Evolutionary conservation across 148 eudicot genomes (phyloP), one percentile per base, ranked within the genome.

Genomic region (Persicaria tinctoria): DNA sequence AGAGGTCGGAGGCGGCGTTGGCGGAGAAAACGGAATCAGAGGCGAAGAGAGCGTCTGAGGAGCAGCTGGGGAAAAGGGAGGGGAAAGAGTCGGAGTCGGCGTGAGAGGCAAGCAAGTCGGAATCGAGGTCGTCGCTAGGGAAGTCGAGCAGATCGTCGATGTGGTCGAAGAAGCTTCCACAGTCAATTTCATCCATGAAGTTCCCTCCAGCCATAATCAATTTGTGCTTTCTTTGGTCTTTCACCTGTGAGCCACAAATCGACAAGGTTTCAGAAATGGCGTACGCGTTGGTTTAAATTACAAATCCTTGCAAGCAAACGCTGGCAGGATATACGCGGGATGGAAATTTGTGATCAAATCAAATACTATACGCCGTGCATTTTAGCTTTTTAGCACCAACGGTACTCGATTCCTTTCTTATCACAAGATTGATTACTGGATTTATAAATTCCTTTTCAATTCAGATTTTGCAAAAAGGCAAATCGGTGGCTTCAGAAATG

Each of bases 1-100:
- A 87, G 56, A 90, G 87, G 81, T 85, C 91, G 1, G 97, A 81
- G 0, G 85, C 87, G 57, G 78, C 62, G 60, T 76, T 78, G 73
- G 69, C 84, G 47, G 89, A 79, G 76, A 90, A 86, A 63, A 78
- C 80, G 1, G 85, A 73, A 76, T 78, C 87, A 12, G 79, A 51
- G 5, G 46, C 86, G 27, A 74, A 76, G 49, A 80, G 74, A 32
- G 59, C 72, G 0, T 77, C 82, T 4, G 78, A 51, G 16, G 84
- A 80, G 55, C 78, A 68, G 5, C 84, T 78, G 8, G 82, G 55
- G 89, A 91, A 89, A 76, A 90, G 75, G 80, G 47, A 66, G 27
- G 68, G 81, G 74, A 83, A 83, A 76, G 84, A 80, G 8, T 78
- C 74, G 73, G 73, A 75, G 59, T 82, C 78, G 44, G 50, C 51